Percentiles rank a stretch among this genome's conserved stretches.
Conservation (phyloP, 192 early-diverging fungal species). For the Chytriomyces sp. region DNA sequence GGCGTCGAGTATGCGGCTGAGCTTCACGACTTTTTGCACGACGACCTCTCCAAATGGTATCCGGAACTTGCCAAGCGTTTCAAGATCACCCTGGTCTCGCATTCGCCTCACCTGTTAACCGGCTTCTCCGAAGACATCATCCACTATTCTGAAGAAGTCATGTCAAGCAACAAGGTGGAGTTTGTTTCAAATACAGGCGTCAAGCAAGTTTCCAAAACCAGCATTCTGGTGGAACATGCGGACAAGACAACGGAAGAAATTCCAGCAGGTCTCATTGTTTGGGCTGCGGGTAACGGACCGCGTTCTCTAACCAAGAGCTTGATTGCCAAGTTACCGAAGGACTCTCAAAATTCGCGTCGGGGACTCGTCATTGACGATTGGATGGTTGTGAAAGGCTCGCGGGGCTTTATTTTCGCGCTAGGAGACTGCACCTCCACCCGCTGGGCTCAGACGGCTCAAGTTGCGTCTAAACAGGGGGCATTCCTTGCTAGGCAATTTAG, state of each 20-base stretch:
- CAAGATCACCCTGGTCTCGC: constrained; percentile 76
- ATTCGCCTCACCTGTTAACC: constrained; percentile 68
- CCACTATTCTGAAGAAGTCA: constrained; percentile 77
- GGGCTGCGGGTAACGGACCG: constrained; percentile 84
- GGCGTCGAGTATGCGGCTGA: constrained; percentile 80
- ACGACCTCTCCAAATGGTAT: constrained; percentile 69
- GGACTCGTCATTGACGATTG: constrained; percentile 75
- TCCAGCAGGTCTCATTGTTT: constrained; percentile 77
- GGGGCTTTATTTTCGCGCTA: constrained; percentile 63
- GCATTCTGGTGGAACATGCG: constrained; percentile 66
- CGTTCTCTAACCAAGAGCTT: constrained; percentile 66
- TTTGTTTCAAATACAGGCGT: constrained; percentile 78
- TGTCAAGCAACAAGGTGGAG: constrained; percentile 71
- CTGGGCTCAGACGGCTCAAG: constrained; percentile 78
- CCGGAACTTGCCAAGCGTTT: constrained; percentile 75
- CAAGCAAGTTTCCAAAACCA: constrained; percentile 73
- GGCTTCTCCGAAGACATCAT: constrained; percentile 78
- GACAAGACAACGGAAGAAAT: constrained; percentile 64
- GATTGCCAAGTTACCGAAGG: constrained; percentile 60
- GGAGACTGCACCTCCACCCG: constrained; percentile 77
- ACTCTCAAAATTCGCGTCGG: constrained; percentile 64
- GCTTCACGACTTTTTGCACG: constrained; percentile 79
- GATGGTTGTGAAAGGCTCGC: constrained; percentile 65
- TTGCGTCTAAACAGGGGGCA: constrained; percentile 84
- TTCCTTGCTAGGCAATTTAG: constrained; percentile 81